Conservation (phyloP, 306 rosid genomes). For the Erythrophleum fordii region DNA sequence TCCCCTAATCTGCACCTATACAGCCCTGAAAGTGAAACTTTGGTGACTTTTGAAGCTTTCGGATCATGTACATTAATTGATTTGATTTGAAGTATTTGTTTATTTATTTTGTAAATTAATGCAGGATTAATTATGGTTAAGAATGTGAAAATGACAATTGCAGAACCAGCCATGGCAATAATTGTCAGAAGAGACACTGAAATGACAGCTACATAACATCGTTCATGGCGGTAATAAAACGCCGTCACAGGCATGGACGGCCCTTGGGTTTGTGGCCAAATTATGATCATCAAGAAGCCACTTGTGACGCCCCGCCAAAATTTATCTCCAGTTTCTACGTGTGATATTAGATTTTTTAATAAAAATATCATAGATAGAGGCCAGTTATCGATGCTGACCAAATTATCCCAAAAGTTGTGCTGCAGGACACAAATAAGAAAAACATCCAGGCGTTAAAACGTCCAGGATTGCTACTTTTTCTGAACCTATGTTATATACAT, state of each 20-base stretch:
- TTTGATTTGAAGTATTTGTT: background rate
- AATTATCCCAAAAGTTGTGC: no score
- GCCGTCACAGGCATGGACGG: background rate
- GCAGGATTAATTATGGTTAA: background rate
- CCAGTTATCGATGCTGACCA: background rate
- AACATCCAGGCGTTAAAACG: no score
- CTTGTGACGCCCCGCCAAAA: background rate
- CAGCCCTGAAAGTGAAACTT: conserved; percentile 51
- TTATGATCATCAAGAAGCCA: conserved; percentile 1
- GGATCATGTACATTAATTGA: background rate
- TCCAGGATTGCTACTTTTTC: no score
- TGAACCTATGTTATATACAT: no score
- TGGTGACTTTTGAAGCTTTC: no score
- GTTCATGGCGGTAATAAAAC: background rate
- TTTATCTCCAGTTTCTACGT: background rate
- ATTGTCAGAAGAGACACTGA: conserved; percentile 22
- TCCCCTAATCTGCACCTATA: conserved; percentile 81
- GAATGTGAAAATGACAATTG: conserved; percentile 29
- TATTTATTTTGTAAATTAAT: background rate
- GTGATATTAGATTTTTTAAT: background rate
- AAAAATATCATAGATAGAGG: background rate
- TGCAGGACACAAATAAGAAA: no score
- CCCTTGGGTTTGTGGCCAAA: background rate
- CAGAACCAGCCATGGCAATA: conserved; percentile 15
- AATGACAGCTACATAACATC: conserved; percentile 30